phyloP scores from a whole-genome alignment of 169 alveolate species.

The Eimeria sp. region DNA sequence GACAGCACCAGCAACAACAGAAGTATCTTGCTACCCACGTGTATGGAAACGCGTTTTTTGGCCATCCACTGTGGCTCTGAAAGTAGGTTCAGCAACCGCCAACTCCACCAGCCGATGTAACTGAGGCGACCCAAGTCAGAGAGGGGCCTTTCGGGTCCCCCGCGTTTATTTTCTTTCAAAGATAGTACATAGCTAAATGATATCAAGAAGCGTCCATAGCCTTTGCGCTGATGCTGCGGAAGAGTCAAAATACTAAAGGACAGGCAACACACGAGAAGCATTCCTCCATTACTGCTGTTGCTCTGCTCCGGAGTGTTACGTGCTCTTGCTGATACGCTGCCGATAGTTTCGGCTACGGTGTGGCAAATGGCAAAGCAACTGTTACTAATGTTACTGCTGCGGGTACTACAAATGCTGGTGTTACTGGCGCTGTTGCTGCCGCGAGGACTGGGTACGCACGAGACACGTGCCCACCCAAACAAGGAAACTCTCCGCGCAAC shows the following conservation, averaged over 20 bases:
- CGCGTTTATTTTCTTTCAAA: slow-evolving; percentile 95
- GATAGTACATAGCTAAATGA: slow-evolving; percentile 95
- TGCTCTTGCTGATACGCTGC: neutral
- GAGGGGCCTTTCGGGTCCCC: slow-evolving; percentile 99
- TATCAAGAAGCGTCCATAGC: slow-evolving; percentile 94
- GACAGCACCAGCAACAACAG: neutral
- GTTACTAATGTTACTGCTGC: neutral
- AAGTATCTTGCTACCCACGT: slow-evolving; percentile 5
- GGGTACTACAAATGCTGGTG: neutral
- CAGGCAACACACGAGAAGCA: neutral
- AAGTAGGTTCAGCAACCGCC: slow-evolving; percentile 51
- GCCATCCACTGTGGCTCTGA: slow-evolving; percentile 66
- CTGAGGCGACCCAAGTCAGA: slow-evolving; percentile 98
- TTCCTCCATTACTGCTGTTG: neutral
- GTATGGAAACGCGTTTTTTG: slow-evolving; percentile 38
- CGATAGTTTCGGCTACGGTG: neutral
- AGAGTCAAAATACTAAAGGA: slow-evolving; percentile 73
- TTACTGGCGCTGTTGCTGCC: neutral
- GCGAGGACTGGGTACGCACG: neutral
- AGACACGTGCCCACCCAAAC: neutral
- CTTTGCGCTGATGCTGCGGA: slow-evolving; percentile 93
- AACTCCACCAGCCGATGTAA: slow-evolving; percentile 89
- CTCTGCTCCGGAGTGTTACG: neutral
- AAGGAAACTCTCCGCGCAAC: neutral
- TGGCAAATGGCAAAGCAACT: neutral